Evolutionary conservation across 2,329 filamentous ascomycete species (phyloP).

Genomic region (Dichotomopilus funicola): DNA sequence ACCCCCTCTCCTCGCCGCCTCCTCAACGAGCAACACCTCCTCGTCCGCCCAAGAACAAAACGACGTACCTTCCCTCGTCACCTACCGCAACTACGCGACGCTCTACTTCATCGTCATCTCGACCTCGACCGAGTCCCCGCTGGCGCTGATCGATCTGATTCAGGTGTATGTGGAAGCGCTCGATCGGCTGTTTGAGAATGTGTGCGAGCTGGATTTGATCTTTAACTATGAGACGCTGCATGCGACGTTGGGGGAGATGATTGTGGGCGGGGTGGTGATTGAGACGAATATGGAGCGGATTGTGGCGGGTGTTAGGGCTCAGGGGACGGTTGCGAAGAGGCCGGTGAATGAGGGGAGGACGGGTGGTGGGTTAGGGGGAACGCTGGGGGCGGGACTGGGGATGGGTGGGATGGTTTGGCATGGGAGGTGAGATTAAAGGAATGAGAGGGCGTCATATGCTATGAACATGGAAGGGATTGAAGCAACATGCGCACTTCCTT

Average conservation of each 20-base stretch:
- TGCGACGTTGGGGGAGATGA: conserved; percentile 85
- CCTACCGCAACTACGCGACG: conserved; percentile 96
- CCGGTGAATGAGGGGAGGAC: conserved; percentile 64
- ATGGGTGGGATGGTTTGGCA: conserved; percentile 55
- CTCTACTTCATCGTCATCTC: conserved; percentile 98
- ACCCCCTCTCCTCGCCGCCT: conserved; percentile 56
- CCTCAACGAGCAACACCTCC: conserved; percentile 56
- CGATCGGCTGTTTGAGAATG: conserved; percentile 93
- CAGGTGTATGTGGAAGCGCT: conserved; percentile 97
- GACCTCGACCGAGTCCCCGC: conserved; percentile 89
- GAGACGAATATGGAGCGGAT: conserved; percentile 88
- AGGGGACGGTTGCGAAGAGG: conserved; percentile 71
- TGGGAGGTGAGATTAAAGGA: conserved; percentile 26
- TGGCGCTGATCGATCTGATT: conserved; percentile 91
- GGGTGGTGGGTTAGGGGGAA: conserved; percentile 24
- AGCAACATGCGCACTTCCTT: too few species aligned
- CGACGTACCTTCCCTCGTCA: conserved; percentile 90
- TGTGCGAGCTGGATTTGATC: conserved; percentile 96
- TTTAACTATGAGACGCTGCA: conserved; percentile 99
- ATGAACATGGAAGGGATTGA: too few species aligned
- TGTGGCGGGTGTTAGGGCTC: conserved; percentile 72
- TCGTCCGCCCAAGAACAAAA: conserved; percentile 64
- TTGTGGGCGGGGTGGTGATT: conserved; percentile 88
- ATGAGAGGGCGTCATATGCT: conserved; percentile 12
- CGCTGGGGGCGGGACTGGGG: conserved; percentile 44